Evolutionary conservation across 2,329 filamentous ascomycete genomes (phyloP).

Genomic region (Fonsecaea multimorphosa): DNA sequence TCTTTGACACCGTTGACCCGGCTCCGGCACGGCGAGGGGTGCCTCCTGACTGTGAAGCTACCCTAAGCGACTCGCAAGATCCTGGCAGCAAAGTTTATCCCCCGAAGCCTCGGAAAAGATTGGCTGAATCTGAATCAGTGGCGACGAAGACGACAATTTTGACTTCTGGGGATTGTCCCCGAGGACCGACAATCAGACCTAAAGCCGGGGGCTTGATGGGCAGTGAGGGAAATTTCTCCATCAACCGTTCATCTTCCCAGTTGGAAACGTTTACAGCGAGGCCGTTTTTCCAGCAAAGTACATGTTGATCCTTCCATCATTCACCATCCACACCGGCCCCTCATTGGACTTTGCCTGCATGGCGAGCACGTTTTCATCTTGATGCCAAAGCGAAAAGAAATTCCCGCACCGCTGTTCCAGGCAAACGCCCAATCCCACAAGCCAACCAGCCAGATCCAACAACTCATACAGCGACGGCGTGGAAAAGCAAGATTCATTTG

Average conservation of each 20-base stretch:
- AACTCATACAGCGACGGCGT: neutral
- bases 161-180: neutral
- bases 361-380: neutral
- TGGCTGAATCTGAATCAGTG: neutral
- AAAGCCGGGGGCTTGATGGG: neutral
- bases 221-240: constrained; percentile 2
- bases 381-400: neutral
- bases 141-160: neutral
- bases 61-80: neutral
- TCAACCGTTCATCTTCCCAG: neutral
- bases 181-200: neutral
- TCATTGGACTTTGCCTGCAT: neutral
- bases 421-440: neutral
- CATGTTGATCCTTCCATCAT: neutral
- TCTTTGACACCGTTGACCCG: neutral
- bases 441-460: neutral
- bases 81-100: neutral
- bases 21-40: neutral
- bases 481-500: neutral
- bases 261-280: neutral
- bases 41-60: neutral
- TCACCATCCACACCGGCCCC: neutral
- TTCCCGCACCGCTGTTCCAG: neutral
- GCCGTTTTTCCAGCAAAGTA: neutral
- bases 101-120: neutral